phyloP scores from a whole-genome alignment of 1,139 yeast genomes.

The Yamadazyma oceani region DNA sequence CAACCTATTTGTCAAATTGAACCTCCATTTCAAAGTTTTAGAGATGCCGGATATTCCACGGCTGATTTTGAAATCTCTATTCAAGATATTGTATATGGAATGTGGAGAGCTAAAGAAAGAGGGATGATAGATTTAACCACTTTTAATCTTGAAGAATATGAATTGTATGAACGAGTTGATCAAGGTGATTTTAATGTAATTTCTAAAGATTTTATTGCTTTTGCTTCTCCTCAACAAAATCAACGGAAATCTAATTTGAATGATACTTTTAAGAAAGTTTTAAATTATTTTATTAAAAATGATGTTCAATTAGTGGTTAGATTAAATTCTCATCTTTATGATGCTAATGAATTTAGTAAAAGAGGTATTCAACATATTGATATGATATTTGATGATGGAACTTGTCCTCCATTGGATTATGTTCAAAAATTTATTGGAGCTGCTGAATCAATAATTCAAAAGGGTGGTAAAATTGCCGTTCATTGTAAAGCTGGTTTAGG shows the following conservation, averaged over 20 bases:
- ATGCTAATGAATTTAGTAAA: slow-evolving; percentile 76
- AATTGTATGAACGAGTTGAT: slow-evolving; percentile 91
- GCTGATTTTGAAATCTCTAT: slow-evolving; percentile 93
- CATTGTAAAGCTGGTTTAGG: slow-evolving; percentile 99
- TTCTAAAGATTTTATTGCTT: slow-evolving; percentile 92
- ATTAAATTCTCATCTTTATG: slow-evolving; percentile 87
- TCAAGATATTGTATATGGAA: slow-evolving; percentile 92
- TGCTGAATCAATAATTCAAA: slow-evolving; percentile 79
- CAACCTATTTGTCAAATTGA: slow-evolving; percentile 92
- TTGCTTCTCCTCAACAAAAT: slow-evolving; percentile 93
- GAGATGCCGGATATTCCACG: slow-evolving; percentile 96
- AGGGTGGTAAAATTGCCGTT: slow-evolving; percentile 93
- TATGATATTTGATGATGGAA: slow-evolving; percentile 96
- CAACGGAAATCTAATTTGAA: slow-evolving; percentile 48
- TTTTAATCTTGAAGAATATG: slow-evolving; percentile 92
- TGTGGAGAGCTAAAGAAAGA: slow-evolving; percentile 98
- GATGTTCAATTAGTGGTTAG: slow-evolving; percentile 89
- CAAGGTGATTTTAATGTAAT: slow-evolving; percentile 94
- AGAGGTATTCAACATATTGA: slow-evolving; percentile 87
- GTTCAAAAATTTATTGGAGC: slow-evolving; percentile 94
- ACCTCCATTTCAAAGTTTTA: slow-evolving; percentile 90
- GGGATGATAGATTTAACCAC: slow-evolving; percentile 81
- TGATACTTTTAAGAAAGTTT: slow-evolving; percentile 77
- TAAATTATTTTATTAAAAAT: slow-evolving; percentile 68
- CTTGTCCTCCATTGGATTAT: slow-evolving; percentile 92